These are phyloP conservation scores for Vigna mungo DNA, from an alignment of 306 rosid genomes.

Conservation along the genomic window DNA sequence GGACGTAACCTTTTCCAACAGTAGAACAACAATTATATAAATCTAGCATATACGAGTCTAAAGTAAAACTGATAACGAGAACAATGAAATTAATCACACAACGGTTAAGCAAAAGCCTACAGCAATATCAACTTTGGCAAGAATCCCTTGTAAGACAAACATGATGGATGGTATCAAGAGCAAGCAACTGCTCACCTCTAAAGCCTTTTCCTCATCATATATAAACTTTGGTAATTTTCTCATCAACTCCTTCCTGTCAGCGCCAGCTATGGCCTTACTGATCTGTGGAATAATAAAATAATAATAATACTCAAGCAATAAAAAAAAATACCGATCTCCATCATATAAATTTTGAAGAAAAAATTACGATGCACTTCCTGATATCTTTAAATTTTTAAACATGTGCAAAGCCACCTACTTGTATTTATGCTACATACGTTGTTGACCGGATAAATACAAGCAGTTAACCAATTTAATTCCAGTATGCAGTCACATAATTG, in stretches of 20 bases:
- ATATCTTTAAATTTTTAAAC: constrained; percentile 30
- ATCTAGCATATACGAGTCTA: constrained; percentile 25
- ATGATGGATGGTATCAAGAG: constrained; percentile 36
- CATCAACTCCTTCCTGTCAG: constrained; percentile 91
- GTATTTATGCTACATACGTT: constrained; percentile 3
- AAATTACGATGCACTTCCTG: background rate
- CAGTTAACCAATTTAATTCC: constrained; percentile 20
- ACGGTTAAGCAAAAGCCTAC: constrained; percentile 22
- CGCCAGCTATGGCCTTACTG: constrained; percentile 84
- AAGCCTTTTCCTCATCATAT: constrained; percentile 93
- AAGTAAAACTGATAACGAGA: constrained; percentile 1
- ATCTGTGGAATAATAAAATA: constrained; percentile 60
- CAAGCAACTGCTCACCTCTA: constrained; percentile 74
- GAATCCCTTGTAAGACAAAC: constrained; percentile 28
- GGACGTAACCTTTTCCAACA: constrained; percentile 28
- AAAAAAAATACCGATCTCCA: constrained; percentile 6
- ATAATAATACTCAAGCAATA: constrained; percentile 37
- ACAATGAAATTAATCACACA: background rate
- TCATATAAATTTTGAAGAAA: constrained; percentile 3
- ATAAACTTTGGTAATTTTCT: constrained; percentile 95
- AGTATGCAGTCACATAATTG: background rate
- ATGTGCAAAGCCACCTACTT: constrained; percentile 6
- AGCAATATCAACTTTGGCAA: background rate
- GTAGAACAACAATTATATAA: constrained; percentile 20
- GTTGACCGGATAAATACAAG: constrained; percentile 13